phyloP scores from a whole-genome alignment of 2,329 filamentous ascomycete genomes.

The Neofusicoccum umdonicola region DNA sequence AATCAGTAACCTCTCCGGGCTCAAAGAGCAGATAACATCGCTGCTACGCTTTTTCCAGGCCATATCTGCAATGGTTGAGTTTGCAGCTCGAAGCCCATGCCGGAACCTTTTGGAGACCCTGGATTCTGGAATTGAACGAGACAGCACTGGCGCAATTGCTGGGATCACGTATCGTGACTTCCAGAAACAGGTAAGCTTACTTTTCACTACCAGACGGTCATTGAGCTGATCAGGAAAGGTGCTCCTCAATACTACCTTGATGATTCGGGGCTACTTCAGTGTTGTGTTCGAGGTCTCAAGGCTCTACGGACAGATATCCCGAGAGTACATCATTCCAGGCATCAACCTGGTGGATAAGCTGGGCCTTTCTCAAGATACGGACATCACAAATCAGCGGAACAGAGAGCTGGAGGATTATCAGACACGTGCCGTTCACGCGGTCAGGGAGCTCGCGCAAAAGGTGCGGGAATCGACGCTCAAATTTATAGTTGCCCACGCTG shows the following conservation, averaged over 20 bases:
- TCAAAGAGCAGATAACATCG: conserved; percentile 9
- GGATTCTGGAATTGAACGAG: background rate
- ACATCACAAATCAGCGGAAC: background rate
- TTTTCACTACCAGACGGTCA: background rate
- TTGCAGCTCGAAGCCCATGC: conserved; percentile 4
- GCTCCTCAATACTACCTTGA: conserved; percentile 8
- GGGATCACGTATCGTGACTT: conserved; percentile 1
- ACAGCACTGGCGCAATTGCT: background rate
- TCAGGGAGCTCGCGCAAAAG: background rate
- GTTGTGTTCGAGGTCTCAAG: conserved; percentile 3
- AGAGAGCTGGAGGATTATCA: background rate
- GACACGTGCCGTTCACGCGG: background rate
- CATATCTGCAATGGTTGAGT: conserved; percentile 14
- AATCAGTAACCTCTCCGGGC: background rate
- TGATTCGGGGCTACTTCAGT: conserved; percentile 10
- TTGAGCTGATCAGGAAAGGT: background rate
- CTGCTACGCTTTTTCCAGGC: conserved; percentile 13
- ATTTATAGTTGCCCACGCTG: background rate
- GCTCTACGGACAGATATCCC: conserved; percentile 4
- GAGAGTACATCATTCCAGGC: conserved; percentile 11
- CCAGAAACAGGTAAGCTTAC: conserved; percentile 1
- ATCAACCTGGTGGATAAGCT: conserved; percentile 4
- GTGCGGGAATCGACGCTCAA: background rate
- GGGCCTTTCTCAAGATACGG: background rate
- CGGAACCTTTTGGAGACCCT: background rate